These are phyloP conservation scores for Euphrasia arctica DNA, from an alignment of 305 asterid species.

Conservation along the genomic window DNA sequence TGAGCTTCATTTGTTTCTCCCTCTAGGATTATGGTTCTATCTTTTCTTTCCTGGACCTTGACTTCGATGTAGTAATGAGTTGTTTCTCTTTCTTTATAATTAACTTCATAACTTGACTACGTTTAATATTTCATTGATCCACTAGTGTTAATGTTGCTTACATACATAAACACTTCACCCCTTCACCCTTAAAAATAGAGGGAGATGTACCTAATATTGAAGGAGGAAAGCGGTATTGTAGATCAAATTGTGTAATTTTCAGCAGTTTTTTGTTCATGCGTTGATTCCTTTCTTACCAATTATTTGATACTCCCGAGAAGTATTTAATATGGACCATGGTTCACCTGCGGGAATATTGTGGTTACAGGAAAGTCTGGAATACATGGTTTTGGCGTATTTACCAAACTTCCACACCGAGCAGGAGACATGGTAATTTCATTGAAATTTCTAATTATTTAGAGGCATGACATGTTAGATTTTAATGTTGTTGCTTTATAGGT, in stretches of 20 bases:
- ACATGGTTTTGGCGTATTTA: constrained; percentile 94
- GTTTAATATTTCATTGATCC: constrained; percentile 3
- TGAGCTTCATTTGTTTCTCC: constrained; percentile 4
- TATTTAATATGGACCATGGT: constrained; percentile 14
- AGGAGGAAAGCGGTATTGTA: constrained; percentile 12
- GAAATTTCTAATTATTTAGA: constrained; percentile 18
- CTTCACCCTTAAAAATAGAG: background rate
- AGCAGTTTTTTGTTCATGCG: background rate
- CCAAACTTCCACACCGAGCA: constrained; percentile 80
- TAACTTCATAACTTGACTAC: constrained; percentile 4
- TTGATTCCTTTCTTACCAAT: background rate
- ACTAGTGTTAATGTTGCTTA: background rate
- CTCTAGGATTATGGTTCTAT: background rate
- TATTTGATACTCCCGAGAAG: constrained; percentile 15
- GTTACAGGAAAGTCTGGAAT: constrained; percentile 86
- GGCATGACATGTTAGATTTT: constrained; percentile 22
- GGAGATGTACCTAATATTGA: background rate
- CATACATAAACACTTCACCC: background rate
- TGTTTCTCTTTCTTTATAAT: background rate
- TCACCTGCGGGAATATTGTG: constrained; percentile 29
- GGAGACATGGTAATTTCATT: constrained; percentile 88
- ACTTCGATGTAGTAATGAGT: background rate
- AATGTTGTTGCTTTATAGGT: constrained; percentile 49
- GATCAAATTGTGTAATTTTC: background rate
- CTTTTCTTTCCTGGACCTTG: constrained; percentile 11